phyloP scores from a whole-genome alignment of 2,329 filamentous ascomycete species.

The Whalleya microplaca region DNA sequence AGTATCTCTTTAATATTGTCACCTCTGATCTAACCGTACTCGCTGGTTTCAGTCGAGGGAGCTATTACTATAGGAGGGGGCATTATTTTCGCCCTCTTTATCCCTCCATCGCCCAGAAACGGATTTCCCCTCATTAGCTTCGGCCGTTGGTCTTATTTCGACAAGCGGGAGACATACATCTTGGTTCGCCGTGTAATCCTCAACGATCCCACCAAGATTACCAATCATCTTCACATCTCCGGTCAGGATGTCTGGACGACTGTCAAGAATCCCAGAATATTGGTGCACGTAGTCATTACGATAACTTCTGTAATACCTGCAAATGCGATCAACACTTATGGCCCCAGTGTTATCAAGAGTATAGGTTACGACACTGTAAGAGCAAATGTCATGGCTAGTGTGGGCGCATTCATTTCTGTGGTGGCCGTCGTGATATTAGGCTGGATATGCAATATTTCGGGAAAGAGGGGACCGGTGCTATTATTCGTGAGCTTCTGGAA shows the following conservation, averaged over 20 bases:
- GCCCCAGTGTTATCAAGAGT: constrained; percentile 35
- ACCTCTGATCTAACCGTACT: background rate
- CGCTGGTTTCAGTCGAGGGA: constrained; percentile 30
- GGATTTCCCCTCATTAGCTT: constrained; percentile 40
- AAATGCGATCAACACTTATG: constrained; percentile 34
- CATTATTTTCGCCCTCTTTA: constrained; percentile 43
- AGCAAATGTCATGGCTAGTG: constrained; percentile 35
- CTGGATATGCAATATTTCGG: constrained; percentile 34
- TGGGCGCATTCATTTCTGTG: constrained; percentile 25
- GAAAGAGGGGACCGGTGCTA: constrained; percentile 40
- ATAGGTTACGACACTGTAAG: constrained; percentile 31
- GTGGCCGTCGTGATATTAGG: constrained; percentile 21
- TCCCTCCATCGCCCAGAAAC: constrained; percentile 43
- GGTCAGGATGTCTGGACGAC: constrained; percentile 41
- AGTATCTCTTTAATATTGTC: background rate
- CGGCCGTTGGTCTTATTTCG: constrained; percentile 47
- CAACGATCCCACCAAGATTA: constrained; percentile 46
- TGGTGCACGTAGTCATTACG: constrained; percentile 34
- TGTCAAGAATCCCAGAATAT: constrained; percentile 33
- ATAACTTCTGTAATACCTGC: constrained; percentile 25
- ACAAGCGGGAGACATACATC: constrained; percentile 46
- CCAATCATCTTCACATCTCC: constrained; percentile 41
- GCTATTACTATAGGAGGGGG: constrained; percentile 36
- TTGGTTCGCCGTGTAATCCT: constrained; percentile 45
- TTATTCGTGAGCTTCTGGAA: constrained; percentile 42